Evolutionary conservation across 2,329 filamentous ascomycete genomes (phyloP).

Genomic region (Stylonectria norvegica): DNA sequence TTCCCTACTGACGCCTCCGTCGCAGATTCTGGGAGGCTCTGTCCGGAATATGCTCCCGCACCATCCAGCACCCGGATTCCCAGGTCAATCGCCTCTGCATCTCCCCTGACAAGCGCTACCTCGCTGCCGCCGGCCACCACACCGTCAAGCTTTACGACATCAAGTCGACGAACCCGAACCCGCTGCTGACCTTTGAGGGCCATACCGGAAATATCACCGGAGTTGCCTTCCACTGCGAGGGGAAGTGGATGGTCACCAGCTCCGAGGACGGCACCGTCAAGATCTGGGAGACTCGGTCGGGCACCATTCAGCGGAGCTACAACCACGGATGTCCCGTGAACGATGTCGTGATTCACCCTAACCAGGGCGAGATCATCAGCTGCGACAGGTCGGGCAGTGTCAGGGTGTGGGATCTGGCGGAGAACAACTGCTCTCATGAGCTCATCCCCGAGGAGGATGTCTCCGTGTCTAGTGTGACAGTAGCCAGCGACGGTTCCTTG

Average conservation of each 20-base stretch:
- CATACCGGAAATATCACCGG: slow-evolving; percentile 96
- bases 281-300: slow-evolving; percentile 90
- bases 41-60: slow-evolving; percentile 95
- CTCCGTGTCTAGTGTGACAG: slow-evolving; percentile 88
- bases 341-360: slow-evolving; percentile 98
- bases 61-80: slow-evolving; percentile 95
- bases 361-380: slow-evolving; percentile 96
- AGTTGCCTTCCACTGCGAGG: slow-evolving; percentile 96
- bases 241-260: slow-evolving; percentile 99
- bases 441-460: slow-evolving; percentile 95
- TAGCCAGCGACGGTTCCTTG: slow-evolving; percentile 88
- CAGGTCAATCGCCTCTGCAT: slow-evolving; percentile 98
- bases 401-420: slow-evolving; percentile 90
- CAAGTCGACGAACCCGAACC: slow-evolving; percentile 94
- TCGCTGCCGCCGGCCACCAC: slow-evolving; percentile 75
- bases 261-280: slow-evolving; percentile 96
- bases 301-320: slow-evolving; percentile 88
- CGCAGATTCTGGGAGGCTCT: slow-evolving; percentile 95
- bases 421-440: slow-evolving; percentile 96
- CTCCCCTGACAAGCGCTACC: slow-evolving; percentile 93
- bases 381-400: slow-evolving; percentile 92
- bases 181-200: slow-evolving; percentile 89
- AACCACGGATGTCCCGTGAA: slow-evolving; percentile 86
- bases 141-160: slow-evolving; percentile 98
- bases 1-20: slow-evolving; percentile 11